phyloP scores from a whole-genome alignment of 331 rosid species.

The Prunus yedoensis region DNA sequence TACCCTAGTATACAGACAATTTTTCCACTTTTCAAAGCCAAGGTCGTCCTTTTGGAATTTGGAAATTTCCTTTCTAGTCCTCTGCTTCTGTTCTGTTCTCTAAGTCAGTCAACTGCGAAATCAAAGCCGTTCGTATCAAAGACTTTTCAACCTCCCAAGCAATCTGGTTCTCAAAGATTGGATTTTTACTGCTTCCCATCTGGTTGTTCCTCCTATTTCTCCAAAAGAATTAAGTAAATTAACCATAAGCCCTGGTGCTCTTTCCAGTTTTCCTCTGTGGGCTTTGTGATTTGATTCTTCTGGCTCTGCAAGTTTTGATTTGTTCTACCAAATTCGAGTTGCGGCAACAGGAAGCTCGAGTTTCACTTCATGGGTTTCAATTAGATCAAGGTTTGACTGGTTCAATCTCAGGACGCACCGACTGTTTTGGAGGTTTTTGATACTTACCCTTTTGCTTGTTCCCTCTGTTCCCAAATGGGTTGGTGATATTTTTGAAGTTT shows the following conservation, averaged over 20 bases:
- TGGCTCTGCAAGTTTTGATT: conserved; percentile 15
- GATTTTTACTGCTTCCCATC: conserved; percentile 7
- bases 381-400: conserved; percentile 31
- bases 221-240: neutral
- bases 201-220: neutral
- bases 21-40: conserved; percentile 12
- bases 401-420: conserved; percentile 35
- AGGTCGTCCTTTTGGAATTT: conserved; percentile 4
- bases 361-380: conserved; percentile 25
- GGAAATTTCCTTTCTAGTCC: conserved; percentile 15
- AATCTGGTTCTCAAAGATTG: conserved; percentile 12
- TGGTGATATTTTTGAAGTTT: conserved; percentile 14
- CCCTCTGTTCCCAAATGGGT: conserved; percentile 23
- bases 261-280: conserved; percentile 4
- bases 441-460: conserved; percentile 22
- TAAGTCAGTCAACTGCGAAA: conserved; percentile 29
- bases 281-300: conserved; percentile 16
- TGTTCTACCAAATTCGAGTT: conserved; percentile 22
- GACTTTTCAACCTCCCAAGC: conserved; percentile 10
- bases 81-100: neutral
- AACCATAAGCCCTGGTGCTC: neutral
- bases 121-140: conserved; percentile 19
- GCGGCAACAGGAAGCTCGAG: conserved; percentile 24
- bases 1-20: neutral
- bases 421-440: conserved; percentile 44